phyloP scores from a whole-genome alignment of 2,329 filamentous ascomycete species.

The Fusarium sp. region DNA sequence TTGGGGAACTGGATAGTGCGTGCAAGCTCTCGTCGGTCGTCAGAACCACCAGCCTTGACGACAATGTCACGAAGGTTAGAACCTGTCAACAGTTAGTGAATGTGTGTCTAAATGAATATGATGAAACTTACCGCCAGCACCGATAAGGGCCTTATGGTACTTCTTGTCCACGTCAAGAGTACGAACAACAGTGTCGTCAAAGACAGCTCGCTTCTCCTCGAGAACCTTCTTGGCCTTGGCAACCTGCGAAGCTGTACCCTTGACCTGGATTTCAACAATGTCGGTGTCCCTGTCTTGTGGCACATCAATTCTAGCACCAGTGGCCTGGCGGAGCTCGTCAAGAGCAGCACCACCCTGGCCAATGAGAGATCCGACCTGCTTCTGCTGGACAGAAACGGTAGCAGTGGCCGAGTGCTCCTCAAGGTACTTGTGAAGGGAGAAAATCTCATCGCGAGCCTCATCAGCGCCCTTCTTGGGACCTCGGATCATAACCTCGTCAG shows the following conservation, averaged over 20 bases:
- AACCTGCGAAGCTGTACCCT: slow-evolving; percentile 92
- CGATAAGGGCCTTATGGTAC: slow-evolving; percentile 91
- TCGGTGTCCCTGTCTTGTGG: slow-evolving; percentile 82
- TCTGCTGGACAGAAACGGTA: slow-evolving; percentile 87
- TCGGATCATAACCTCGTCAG: slow-evolving; percentile 91
- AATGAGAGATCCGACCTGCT: slow-evolving; percentile 93
- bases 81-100: slow-evolving; percentile 65
- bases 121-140: slow-evolving; percentile 78
- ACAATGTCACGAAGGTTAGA: slow-evolving; percentile 89
- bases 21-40: slow-evolving; percentile 84
- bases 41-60: slow-evolving; percentile 86
- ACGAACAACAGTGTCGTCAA: slow-evolving; percentile 89
- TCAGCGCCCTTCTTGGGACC: slow-evolving; percentile 95
- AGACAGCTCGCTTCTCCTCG: slow-evolving; percentile 85
- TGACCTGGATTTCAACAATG: slow-evolving; percentile 88
- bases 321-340: slow-evolving; percentile 86
- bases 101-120: background rate
- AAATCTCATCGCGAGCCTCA: slow-evolving; percentile 89
- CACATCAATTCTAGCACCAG: slow-evolving; percentile 91
- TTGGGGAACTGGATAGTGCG: slow-evolving; percentile 96
- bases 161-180: slow-evolving; percentile 94
- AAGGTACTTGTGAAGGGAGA: slow-evolving; percentile 88
- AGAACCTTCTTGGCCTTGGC: slow-evolving; percentile 91
- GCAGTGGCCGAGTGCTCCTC: slow-evolving; percentile 87
- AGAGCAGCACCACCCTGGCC: slow-evolving; percentile 90